Conservation (phyloP, 257 asterid genomes). For the Catharanthus roseus region DNA sequence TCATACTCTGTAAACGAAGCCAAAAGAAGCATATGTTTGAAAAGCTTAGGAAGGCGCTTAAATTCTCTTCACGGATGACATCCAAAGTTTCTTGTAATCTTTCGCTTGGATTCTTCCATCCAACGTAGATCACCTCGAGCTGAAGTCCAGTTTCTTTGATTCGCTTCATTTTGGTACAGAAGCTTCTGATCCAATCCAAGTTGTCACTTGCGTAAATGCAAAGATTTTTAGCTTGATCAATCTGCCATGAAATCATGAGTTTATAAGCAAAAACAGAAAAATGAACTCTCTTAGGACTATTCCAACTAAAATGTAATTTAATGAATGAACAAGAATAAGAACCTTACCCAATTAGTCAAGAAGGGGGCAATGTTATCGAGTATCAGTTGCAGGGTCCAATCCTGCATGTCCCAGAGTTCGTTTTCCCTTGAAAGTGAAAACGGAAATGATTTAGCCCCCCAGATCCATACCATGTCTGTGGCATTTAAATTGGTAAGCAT, state of each 20-base stretch:
- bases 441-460: conserved; percentile 72
- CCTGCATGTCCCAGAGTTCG: conserved; percentile 51
- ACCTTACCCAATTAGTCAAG: conserved; percentile 44
- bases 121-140: conserved; percentile 52
- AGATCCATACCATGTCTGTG: conserved; percentile 62
- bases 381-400: conserved; percentile 37
- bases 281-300: too few relatives aligned
- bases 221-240: conserved; percentile 39
- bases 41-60: conserved; percentile 29
- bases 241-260: conserved; percentile 29
- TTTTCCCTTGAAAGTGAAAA: conserved; percentile 53
- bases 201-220: conserved; percentile 59
- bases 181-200: conserved; percentile 50
- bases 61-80: conserved; percentile 39
- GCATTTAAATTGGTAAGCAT: conserved; percentile 49
- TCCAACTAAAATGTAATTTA: too few relatives aligned
- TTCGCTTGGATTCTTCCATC: conserved; percentile 47
- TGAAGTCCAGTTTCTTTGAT: conserved; percentile 29
- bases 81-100: conserved; percentile 29
- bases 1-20: conserved; percentile 50
- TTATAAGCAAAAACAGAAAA: conserved; percentile 2
- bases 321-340: background rate
- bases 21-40: conserved; percentile 45
- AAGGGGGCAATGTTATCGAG: conserved; percentile 42
- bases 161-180: conserved; percentile 30